These are phyloP conservation scores for Nicotiana sylvestris DNA, from an alignment of 257 asterid genomes.

Conservation along the genomic window DNA sequence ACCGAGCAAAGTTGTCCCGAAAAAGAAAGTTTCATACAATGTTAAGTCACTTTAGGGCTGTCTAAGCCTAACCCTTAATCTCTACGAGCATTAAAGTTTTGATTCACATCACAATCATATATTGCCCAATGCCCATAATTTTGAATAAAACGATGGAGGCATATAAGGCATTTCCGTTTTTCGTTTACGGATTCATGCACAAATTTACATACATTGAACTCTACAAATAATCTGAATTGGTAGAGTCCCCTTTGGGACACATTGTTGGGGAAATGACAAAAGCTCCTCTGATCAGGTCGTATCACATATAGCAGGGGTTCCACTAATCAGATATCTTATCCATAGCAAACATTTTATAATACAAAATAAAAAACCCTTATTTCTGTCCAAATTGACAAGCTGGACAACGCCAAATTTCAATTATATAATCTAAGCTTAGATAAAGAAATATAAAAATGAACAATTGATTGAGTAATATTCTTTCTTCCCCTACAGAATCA, in stretches of 20 bases:
- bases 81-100: background rate
- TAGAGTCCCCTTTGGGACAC: conserved; percentile 25
- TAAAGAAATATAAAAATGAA: too few species aligned
- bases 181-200: background rate
- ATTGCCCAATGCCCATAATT: conserved; percentile 28
- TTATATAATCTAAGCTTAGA: too few species aligned
- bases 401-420: too few species aligned
- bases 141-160: conserved; percentile 21
- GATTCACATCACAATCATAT: conserved; percentile 1
- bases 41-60: too few species aligned
- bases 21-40: too few species aligned
- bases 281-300: background rate
- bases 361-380: too few species aligned
- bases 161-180: conserved; percentile 15
- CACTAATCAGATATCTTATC: too few species aligned
- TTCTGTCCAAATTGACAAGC: too few species aligned
- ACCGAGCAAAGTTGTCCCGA: too few species aligned
- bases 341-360: too few species aligned
- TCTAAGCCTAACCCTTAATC: background rate
- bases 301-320: background rate
- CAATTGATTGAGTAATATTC: too few species aligned
- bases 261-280: conserved; percentile 19
- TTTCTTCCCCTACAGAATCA: too few species aligned
- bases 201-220: conserved; percentile 20
- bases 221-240: conserved; percentile 19